These are phyloP conservation scores for Dactylonectria estremocensis DNA, from an alignment of 2,329 filamentous ascomycete species.

Conservation along the genomic window DNA sequence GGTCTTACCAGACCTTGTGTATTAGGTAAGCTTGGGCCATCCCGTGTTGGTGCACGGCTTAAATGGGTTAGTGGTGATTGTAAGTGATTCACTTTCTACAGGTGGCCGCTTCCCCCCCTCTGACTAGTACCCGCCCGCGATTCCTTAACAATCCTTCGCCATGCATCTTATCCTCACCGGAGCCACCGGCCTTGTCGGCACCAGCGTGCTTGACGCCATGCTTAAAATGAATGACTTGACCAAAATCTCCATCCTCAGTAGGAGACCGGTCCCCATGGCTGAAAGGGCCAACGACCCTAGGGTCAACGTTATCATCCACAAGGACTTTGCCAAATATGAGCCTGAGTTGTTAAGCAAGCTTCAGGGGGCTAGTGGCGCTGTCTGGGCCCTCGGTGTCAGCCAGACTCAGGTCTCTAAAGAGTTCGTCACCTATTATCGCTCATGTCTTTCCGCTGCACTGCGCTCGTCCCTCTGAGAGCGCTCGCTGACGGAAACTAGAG, in stretches of 20 bases:
- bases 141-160: background rate
- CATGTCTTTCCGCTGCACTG: background rate
- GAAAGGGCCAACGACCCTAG: slow-evolving; percentile 24
- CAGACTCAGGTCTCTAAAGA: slow-evolving; percentile 38
- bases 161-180: slow-evolving; percentile 51
- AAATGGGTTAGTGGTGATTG: too few species aligned
- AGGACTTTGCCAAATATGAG: slow-evolving; percentile 22
- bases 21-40: too few species aligned
- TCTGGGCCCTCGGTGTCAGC: slow-evolving; percentile 41
- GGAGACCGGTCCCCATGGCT: slow-evolving; percentile 35
- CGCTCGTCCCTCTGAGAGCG: background rate
- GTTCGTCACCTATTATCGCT: slow-evolving; percentile 11
- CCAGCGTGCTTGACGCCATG: slow-evolving; percentile 38
- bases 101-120: too few species aligned
- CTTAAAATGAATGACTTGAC: slow-evolving; percentile 39
- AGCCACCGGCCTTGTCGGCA: slow-evolving; percentile 39
- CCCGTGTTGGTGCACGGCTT: too few species aligned
- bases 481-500: slow-evolving; percentile 10
- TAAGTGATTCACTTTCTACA: too few species aligned
- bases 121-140: background rate
- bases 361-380: slow-evolving; percentile 23
- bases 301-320: slow-evolving; percentile 39
- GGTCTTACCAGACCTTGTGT: too few species aligned
- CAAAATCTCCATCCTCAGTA: slow-evolving; percentile 39
- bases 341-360: background rate